Evolutionary conservation across 352 stramenopile genomes (phyloP).

Genomic region (Plasmopara viticola): DNA sequence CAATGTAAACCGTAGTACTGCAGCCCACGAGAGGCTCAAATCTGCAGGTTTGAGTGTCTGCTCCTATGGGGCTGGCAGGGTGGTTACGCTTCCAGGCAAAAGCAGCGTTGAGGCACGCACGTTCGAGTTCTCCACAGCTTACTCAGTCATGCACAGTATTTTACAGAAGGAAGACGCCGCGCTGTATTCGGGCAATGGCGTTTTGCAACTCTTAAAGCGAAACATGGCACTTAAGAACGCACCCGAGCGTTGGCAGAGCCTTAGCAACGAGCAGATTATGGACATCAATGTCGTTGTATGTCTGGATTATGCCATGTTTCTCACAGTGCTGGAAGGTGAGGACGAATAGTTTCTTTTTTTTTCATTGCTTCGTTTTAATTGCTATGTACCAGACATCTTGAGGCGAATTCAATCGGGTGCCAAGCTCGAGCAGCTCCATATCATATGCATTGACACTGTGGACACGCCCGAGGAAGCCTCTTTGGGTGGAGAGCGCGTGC

Average conservation of each 20-base stretch:
- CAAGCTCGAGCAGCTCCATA: slow-evolving; percentile 49
- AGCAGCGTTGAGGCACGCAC: slow-evolving; percentile 27
- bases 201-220: slow-evolving; percentile 64
- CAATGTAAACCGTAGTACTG: slow-evolving; percentile 84
- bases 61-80: slow-evolving; percentile 59
- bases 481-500: slow-evolving; percentile 38
- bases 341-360: slow-evolving; percentile 10
- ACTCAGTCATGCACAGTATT: slow-evolving; percentile 47
- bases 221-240: slow-evolving; percentile 63
- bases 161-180: slow-evolving; percentile 47
- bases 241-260: slow-evolving; percentile 73
- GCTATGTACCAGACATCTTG: slow-evolving; percentile 33
- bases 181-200: slow-evolving; percentile 53
- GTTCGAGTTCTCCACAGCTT: slow-evolving; percentile 71
- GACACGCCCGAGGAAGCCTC: slow-evolving; percentile 67
- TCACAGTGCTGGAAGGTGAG: slow-evolving; percentile 61
- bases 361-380: slow-evolving; percentile 1
- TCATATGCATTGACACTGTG: slow-evolving; percentile 75
- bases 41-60: slow-evolving; percentile 54
- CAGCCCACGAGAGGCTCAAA: slow-evolving; percentile 54
- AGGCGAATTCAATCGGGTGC: slow-evolving; percentile 43
- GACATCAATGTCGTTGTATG: slow-evolving; percentile 72
- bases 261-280: slow-evolving; percentile 50
- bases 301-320: slow-evolving; percentile 77
- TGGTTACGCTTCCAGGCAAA: slow-evolving; percentile 53